Base-by-base conservation (phyloP, 768 basidiomycete species). In the Tricholoma sp. region DNA sequence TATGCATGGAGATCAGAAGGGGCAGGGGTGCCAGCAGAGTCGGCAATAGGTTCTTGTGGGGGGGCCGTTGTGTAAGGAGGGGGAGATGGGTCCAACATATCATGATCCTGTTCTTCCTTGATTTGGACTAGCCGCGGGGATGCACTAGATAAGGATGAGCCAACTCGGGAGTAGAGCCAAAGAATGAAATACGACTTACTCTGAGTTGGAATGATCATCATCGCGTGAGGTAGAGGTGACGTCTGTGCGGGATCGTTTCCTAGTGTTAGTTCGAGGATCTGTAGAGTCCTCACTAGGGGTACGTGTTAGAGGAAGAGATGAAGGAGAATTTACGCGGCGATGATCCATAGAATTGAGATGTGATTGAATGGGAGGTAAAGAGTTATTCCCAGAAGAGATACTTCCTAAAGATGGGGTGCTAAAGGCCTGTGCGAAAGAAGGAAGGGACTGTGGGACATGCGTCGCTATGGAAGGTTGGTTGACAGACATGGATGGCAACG, bases 401-500 rank as follows among this genome's bases (percentile, higher is more conserved):
- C 71, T 77, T 70, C 68, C 74, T 55, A 88, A 71, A 5, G 84
- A 83, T 1, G 80, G 79, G 52, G 63, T 74, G 67, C 79, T 82
- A 73, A 91, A 91, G 0, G 89, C 82, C 73, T 88, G 85, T 1
- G 85, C 84, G 70, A 91, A 91, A 43, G 89, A 87, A 39, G 89
- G 89, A 37, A 91, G 82, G 9, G 88, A 85, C 69, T 84, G 85
- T 59, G 76, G 72, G 59, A 73, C 69, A 63, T 76, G 79, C 43
- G 76, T 74, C 49, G 75, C 74, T 70, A 79, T 73, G 70, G 65
- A 71, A 69, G 63, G 63, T 50, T 71, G 73, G 63, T 72, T 74
- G 63, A 71, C 66, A 60, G 79, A 75, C 78, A 79, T 79, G 10
- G 5, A 31, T 58, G 72, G 53, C 58, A 60, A 55, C 22, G 54